Evolutionary conservation across 441 rosid genomes (phyloP).

Genomic region (Dalechampia spathulata): DNA sequence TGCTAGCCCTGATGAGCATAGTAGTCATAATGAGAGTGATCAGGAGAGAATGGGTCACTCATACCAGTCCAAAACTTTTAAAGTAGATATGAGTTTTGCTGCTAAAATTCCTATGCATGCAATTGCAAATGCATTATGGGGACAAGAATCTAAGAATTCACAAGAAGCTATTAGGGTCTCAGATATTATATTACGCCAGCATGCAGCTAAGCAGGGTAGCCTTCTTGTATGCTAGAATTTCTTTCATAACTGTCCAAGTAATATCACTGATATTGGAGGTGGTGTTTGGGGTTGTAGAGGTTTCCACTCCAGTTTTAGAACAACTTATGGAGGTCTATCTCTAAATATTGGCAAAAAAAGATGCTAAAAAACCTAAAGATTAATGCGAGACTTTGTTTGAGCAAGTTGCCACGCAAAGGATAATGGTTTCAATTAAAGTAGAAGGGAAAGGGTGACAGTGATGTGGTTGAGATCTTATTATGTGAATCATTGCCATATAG

Average conservation of each 20-base stretch:
- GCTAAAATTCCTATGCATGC: constrained; percentile 62
- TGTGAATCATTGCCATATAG: constrained; percentile 36
- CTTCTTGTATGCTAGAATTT: constrained; percentile 61
- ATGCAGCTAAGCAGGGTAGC: constrained; percentile 59
- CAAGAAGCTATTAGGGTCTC: constrained; percentile 47
- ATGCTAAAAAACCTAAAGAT: constrained; percentile 63
- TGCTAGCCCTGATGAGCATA: constrained; percentile 33
- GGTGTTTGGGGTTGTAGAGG: constrained; percentile 62
- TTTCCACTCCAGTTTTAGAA: constrained; percentile 54
- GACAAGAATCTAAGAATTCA: constrained; percentile 52
- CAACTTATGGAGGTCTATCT: constrained; percentile 58
- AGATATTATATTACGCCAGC: constrained; percentile 51
- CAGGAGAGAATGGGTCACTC: constrained; percentile 41
- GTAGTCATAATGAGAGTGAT: constrained; percentile 35
- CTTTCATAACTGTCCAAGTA: constrained; percentile 42
- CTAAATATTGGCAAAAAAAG: constrained; percentile 51
- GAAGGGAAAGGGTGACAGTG: constrained; percentile 20
- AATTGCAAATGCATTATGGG: constrained; percentile 44
- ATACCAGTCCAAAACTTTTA: constrained; percentile 33
- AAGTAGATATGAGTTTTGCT: too few species aligned
- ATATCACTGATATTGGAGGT: constrained; percentile 41
- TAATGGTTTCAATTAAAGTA: constrained; percentile 51
- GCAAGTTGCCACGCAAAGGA: constrained; percentile 48
- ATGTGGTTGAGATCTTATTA: constrained; percentile 51
- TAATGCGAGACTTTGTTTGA: constrained; percentile 46